phyloP scores from a whole-genome alignment of 257 asterid genomes.

The Petunia secreta region DNA sequence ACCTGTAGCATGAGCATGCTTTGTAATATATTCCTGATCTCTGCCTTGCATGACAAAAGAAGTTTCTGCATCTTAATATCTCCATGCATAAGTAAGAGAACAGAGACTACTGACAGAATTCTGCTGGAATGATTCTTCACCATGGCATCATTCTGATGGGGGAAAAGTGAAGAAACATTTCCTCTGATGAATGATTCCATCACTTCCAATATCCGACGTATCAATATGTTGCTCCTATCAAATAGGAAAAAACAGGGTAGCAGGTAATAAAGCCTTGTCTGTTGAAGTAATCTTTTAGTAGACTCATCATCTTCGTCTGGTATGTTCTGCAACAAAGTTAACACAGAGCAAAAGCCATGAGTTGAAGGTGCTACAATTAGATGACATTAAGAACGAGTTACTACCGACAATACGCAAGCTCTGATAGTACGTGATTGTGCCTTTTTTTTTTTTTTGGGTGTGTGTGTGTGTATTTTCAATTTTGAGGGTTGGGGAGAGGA shows the following conservation, averaged over 20 bases:
- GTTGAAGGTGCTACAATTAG: background rate
- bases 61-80: slow-evolving; percentile 58
- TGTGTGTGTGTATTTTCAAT: background rate
- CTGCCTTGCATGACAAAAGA: slow-evolving; percentile 47
- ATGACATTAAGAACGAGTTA: background rate
- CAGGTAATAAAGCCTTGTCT: slow-evolving; percentile 56
- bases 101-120: slow-evolving; percentile 42
- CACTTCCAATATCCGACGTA: slow-evolving; percentile 47
- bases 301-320: slow-evolving; percentile 42
- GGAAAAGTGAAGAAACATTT: slow-evolving; percentile 35
- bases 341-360: background rate
- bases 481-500: background rate
- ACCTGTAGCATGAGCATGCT: slow-evolving; percentile 57
- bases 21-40: slow-evolving; percentile 40
- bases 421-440: background rate
- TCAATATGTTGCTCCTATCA: slow-evolving; percentile 49
- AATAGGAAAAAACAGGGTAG: slow-evolving; percentile 68
- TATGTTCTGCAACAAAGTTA: slow-evolving; percentile 43
- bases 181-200: slow-evolving; percentile 57
- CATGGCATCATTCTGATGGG: slow-evolving; percentile 28
- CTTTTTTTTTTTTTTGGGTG: background rate
- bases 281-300: slow-evolving; percentile 34
- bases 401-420: background rate
- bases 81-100: slow-evolving; percentile 52
- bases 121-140: slow-evolving; percentile 40